A percentile compares a stretch with the other conserved stretches of the same genome.
These are phyloP conservation scores for Pseudogymnoascus pannorum DNA, from an alignment of 2,329 filamentous ascomycete genomes.

Conservation along the genomic window DNA sequence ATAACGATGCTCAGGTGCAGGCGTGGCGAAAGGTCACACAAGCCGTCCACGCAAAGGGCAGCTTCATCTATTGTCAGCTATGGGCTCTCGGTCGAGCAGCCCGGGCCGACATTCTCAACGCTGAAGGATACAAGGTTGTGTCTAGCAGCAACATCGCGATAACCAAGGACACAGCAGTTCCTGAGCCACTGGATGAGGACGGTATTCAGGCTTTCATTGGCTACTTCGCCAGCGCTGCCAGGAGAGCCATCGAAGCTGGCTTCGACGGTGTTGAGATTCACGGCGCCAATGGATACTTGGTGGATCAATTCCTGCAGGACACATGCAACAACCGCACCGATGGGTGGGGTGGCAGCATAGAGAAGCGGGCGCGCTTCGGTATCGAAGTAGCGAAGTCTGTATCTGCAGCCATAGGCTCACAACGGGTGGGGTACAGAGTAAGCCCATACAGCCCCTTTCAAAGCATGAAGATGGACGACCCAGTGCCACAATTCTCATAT, in stretches of 20 bases:
- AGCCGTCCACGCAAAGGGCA: constrained; percentile 55
- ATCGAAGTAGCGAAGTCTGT: constrained; percentile 47
- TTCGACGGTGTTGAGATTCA: constrained; percentile 42
- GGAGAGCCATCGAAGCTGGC: constrained; percentile 31
- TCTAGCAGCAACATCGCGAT: constrained; percentile 19
- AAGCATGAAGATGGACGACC: constrained; percentile 55
- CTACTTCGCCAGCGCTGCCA: constrained; percentile 25
- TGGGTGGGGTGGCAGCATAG: constrained; percentile 42
- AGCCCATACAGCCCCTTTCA: constrained; percentile 56
- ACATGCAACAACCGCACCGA: constrained; percentile 46
- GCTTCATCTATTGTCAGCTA: constrained; percentile 54
- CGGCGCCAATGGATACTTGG: constrained; percentile 28
- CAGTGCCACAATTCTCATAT: constrained; percentile 55
- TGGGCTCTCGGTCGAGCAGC: constrained; percentile 54
- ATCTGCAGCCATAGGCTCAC: constrained; percentile 41
- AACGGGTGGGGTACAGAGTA: constrained; percentile 49
- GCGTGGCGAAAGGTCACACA: constrained; percentile 55
- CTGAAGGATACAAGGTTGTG: neutral
- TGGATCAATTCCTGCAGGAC: constrained; percentile 29
- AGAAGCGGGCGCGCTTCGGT: constrained; percentile 44
- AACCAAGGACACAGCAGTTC: constrained; percentile 21
- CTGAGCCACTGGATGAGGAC: constrained; percentile 28
- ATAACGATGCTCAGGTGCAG: constrained; percentile 45
- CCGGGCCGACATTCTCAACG: constrained; percentile 12
- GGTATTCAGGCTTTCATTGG: constrained; percentile 22